A percentile compares a stretch with the other conserved stretches of the same genome.
Conservation (phyloP, 495 filamentous ascomycete genomes). For the Cetradonia linearis region DNA sequence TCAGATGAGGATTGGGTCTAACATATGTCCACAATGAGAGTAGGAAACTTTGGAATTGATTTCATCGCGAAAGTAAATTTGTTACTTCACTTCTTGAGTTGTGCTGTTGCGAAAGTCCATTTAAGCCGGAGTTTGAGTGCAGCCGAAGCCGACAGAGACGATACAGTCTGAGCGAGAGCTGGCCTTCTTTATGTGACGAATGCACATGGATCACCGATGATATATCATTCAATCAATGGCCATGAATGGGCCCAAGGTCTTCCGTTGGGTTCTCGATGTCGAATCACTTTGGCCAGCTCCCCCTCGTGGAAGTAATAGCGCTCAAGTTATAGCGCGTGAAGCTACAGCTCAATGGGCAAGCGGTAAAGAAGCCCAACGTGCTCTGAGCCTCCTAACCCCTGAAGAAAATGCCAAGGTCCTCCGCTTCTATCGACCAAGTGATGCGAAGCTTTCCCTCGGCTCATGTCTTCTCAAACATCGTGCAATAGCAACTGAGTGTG, state of each 20-base stretch:
- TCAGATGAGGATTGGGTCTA: too few relatives aligned
- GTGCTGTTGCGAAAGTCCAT: too few relatives aligned
- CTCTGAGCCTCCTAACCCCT: constrained; percentile 46
- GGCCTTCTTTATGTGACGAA: neutral
- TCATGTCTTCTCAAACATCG: constrained; percentile 73
- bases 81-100: neutral
- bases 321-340: constrained; percentile 11
- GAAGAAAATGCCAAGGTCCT: constrained; percentile 42
- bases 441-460: constrained; percentile 59
- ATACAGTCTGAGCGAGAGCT: neutral
- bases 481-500: constrained; percentile 52
- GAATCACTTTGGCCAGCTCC: constrained; percentile 19
- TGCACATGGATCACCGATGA: neutral
- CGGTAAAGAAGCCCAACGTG: constrained; percentile 38
- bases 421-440: constrained; percentile 49
- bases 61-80: neutral
- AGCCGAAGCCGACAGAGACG: neutral
- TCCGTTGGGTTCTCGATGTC: constrained; percentile 29
- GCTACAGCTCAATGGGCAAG: constrained; percentile 19
- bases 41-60: too few relatives aligned
- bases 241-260: constrained; percentile 15
- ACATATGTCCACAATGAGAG: too few relatives aligned
- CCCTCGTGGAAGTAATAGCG: neutral
- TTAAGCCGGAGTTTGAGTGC: neutral
- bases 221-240: neutral